phyloP scores from a whole-genome alignment of 176 grass and related monocot genomes.

The Triticum turgidum region DNA sequence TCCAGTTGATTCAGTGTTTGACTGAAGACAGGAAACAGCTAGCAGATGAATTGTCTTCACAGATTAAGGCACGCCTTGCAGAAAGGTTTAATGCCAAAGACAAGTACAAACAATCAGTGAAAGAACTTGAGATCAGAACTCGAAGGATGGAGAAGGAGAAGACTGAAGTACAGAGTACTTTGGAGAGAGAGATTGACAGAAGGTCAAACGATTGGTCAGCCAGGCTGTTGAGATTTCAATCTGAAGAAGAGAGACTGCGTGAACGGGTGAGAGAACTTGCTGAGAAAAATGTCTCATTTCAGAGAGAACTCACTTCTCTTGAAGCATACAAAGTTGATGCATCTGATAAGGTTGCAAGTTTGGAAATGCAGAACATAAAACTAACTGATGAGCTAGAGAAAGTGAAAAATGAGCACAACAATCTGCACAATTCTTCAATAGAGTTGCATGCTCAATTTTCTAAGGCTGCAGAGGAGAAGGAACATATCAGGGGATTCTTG shows the following conservation, averaged over 20 bases:
- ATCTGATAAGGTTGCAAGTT: constrained; percentile 30
- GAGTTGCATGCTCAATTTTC: constrained; percentile 55
- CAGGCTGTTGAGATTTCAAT: constrained; percentile 60
- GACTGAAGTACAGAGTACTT: constrained; percentile 48
- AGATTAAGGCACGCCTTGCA: constrained; percentile 78
- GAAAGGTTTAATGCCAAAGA: constrained; percentile 71
- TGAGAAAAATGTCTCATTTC: constrained; percentile 90
- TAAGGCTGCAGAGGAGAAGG: constrained; percentile 52
- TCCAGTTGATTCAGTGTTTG: constrained; percentile 58
- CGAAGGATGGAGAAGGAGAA: constrained; percentile 83
- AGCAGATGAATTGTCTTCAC: constrained; percentile 62
- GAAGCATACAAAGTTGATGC: constrained; percentile 51
- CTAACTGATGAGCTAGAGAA: constrained; percentile 48
- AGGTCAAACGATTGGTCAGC: constrained; percentile 70
- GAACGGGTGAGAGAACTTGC: constrained; percentile 91
- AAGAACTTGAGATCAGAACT: constrained; percentile 48
- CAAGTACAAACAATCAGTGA: constrained; percentile 55
- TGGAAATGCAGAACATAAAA: constrained; percentile 49
- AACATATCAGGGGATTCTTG: constrained; percentile 50
- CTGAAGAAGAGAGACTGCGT: constrained; percentile 82
- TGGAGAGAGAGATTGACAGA: constrained; percentile 74
- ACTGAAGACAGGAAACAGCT: constrained; percentile 69
- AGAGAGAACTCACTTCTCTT: constrained; percentile 81
- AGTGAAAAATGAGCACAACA: constrained; percentile 43
- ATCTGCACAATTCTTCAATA: constrained; percentile 48